phyloP scores from a whole-genome alignment of 306 rosid genomes.

The Prunus dulcis region DNA sequence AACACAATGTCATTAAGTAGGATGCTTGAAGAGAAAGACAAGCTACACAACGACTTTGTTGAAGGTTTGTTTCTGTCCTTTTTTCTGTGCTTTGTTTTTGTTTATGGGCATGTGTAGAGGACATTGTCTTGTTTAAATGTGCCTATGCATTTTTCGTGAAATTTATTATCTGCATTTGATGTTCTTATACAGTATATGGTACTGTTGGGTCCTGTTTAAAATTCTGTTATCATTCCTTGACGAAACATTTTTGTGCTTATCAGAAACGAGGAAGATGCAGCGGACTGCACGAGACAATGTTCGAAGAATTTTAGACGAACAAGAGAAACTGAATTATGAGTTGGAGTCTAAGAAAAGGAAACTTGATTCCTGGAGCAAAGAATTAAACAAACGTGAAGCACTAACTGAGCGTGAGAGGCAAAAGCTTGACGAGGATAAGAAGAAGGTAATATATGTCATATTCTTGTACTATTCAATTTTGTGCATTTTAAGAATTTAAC shows the following conservation, averaged over 20 bases:
- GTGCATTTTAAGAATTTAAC: not conserved
- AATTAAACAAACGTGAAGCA: conserved; percentile 80
- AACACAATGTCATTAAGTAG: conserved; percentile 75
- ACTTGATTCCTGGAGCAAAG: conserved; percentile 85
- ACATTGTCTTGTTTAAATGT: not conserved
- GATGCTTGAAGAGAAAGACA: conserved; percentile 83
- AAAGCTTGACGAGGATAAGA: conserved; percentile 81
- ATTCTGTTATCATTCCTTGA: not conserved
- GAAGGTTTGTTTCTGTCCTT: conserved; percentile 53
- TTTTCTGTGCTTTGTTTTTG: not conserved
- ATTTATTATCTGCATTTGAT: not conserved
- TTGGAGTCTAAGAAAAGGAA: conserved; percentile 70
- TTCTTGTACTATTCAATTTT: not conserved
- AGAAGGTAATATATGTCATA: conserved; percentile 50
- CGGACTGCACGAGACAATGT: conserved; percentile 61
- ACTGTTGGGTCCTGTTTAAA: not conserved
- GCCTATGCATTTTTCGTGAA: not conserved
- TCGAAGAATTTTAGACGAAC: conserved; percentile 68
- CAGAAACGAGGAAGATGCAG: conserved; percentile 83
- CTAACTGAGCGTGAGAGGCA: conserved; percentile 82
- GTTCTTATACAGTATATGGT: not conserved
- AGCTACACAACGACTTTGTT: conserved; percentile 60
- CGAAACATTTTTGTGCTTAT: not conserved
- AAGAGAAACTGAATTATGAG: conserved; percentile 68
- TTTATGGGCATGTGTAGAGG: not conserved